Percentiles rank a stretch among this genome's conserved stretches.
These are phyloP conservation scores for Metschnikowia corniflorae DNA, from an alignment of 805 yeast species.

Conservation along the genomic window DNA sequence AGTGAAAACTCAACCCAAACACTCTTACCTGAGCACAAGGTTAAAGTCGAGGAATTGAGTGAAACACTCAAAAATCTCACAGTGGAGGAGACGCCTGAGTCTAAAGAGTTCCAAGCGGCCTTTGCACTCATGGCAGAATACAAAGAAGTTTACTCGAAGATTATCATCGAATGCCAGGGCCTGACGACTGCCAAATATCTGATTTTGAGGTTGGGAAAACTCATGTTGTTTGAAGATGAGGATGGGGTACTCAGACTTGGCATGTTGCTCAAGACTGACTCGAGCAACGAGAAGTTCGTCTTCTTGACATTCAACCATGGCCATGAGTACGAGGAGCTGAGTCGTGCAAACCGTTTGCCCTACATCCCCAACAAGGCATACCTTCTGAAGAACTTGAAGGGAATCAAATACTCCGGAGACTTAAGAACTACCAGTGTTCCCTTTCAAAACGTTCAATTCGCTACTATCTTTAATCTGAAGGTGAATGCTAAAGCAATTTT, in stretches of 20 bases:
- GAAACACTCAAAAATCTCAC: conserved; percentile 40
- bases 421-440: conserved; percentile 40
- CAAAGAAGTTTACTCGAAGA: conserved; percentile 39
- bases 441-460: conserved; percentile 39
- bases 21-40: conserved; percentile 79
- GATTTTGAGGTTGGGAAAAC: conserved; percentile 49
- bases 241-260: conserved; percentile 46
- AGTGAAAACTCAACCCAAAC: conserved; percentile 87
- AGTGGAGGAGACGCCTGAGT: conserved; percentile 33
- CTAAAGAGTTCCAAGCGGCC: conserved; percentile 42
- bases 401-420: conserved; percentile 32
- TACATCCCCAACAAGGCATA: conserved; percentile 35
- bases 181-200: conserved; percentile 46
- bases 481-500: conserved; percentile 33
- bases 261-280: conserved; percentile 46
- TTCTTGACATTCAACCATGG: conserved; percentile 48
- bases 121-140: conserved; percentile 46
- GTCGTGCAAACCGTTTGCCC: conserved; percentile 28
- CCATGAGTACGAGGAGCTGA: conserved; percentile 22
- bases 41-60: conserved; percentile 53
- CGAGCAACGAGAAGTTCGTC: conserved; percentile 28
- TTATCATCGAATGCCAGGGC: conserved; percentile 47
- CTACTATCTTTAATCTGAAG: conserved; percentile 37
- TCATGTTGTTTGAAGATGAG: conserved; percentile 55
- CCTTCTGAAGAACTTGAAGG: conserved; percentile 32